Base-by-base conservation (phyloP, 2,329 filamentous ascomycete species). In the Ophiostoma novo-ulmi region DNA sequence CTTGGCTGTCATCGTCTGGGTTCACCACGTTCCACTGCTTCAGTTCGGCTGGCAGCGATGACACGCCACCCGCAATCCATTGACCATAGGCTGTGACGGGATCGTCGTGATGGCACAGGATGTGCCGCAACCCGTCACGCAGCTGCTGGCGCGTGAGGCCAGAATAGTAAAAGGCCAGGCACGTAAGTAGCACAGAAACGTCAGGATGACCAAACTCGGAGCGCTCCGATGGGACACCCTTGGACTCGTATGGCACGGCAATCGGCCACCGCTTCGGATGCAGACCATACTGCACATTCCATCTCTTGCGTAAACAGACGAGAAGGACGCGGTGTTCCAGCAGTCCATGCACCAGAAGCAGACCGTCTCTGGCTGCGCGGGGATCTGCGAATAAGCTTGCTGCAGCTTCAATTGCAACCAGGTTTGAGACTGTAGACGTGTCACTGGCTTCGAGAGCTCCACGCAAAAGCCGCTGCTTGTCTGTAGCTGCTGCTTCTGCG, bases 181-280 rank as follows among this genome's bases (percentile, higher is more conserved):
- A 88, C 0, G 89, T 92, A 1, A 92, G 80, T 0, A 88, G 41
- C 1, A 92, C 88, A 0, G 86, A 82, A 0, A 90, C 87, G 74
- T 93, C 83, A 0, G 89, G 88, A 73, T 93, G 89, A 0, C 88
- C 87, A 75, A 85, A 92, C 74, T 92, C 89, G 0, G 88, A 85
- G 6, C 86, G 82, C 0, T 86, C 83, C 0, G 84, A 85, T 0
- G 90, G 89, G 0, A 83, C 80, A 2, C 89, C 90, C 70, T 92
- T 91, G 0, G 88, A 87, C 13, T 85, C 81, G 67, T 84, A 92
- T 0, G 90, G 90, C 0, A 92, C 90, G 0, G 89, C 89, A 6
- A 91, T 84, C 0, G 87, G 87, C 55, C 83, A 80, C 13, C 90
- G 81, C 0, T 73, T 66, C 0, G 85, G 82, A 73, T 88, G 83